phyloP scores from a whole-genome alignment of 306 rosid species.

The Medicago ruthenica region DNA sequence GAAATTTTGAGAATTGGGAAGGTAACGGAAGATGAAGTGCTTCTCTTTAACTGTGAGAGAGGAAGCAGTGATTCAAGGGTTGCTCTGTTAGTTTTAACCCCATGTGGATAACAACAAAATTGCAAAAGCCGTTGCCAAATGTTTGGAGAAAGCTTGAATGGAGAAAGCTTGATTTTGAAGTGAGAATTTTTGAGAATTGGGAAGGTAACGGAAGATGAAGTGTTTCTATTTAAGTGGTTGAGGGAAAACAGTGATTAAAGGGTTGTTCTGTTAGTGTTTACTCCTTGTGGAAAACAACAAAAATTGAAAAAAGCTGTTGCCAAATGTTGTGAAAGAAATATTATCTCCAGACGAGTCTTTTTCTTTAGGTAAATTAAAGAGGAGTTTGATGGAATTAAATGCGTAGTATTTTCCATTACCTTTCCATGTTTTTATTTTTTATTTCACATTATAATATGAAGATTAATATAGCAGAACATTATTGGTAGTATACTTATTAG shows the following conservation, averaged over 20 bases:
- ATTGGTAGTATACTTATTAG: not conserved
- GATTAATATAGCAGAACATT: not conserved
- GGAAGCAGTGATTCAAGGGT: not conserved
- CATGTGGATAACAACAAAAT: not conserved
- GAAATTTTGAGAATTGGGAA: not conserved
- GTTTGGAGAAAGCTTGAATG: not conserved
- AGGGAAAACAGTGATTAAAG: slow-evolving; percentile 8
- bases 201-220: not conserved
- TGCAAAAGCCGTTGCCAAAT: not conserved
- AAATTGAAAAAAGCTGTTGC: not conserved
- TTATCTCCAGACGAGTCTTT: not conserved
- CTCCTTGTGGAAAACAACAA: not conserved
- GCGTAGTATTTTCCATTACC: not conserved
- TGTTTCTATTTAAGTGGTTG: not conserved
- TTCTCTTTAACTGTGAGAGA: not conserved
- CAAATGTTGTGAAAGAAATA: not conserved
- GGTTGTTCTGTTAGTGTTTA: slow-evolving; percentile 1
- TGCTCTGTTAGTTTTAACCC: not conserved
- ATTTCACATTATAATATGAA: not conserved
- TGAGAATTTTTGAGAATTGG: not conserved
- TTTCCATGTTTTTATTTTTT: not conserved
- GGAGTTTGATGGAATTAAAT: slow-evolving; percentile 12
- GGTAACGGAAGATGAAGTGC: not conserved
- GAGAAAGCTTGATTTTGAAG: slow-evolving; percentile 11
- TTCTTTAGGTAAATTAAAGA: not conserved